Base-by-base conservation (phyloP, 495 filamentous ascomycete genomes). In the Podospora australis region DNA sequence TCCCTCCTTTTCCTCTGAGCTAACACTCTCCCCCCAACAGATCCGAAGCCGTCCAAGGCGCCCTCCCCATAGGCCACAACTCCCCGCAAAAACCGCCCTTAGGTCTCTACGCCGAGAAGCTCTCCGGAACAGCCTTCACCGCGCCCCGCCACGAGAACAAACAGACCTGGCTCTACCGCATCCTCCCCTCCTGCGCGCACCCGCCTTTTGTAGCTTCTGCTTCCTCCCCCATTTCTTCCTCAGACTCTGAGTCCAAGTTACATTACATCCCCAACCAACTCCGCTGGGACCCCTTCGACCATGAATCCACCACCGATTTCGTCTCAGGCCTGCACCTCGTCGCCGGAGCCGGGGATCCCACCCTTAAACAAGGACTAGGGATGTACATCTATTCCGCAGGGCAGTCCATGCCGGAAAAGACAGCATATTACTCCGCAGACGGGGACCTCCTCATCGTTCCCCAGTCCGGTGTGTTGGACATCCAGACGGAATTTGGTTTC, bases 121-220 rank as follows among this genome's bases (percentile, higher is more conserved):
- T 96, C 22, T 95, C 90, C 1, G 90, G 90, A 13, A 95, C 90
- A 6, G 84, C 90, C 29, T 96, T 96, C 63, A 96, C 90, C 21
- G 88, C 90, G 5, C 90, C 90, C 0, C 79, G 90, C 14, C 78
- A 83, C 66, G 86, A 92, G 62, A 96, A 95, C 69, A 81, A 84
- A 62, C 90, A 95, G 59, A 78, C 90, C 29, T 96, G 90, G 90
- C 81, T 95, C n/a, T 95, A 96, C 63, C 80, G 90, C 9, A 88
- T 95, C 50, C 72, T 95, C 22, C 90, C 90, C 28, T 78, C 87
- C 0, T 88, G 87, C 32, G 78, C 88, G 5, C 90, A 96, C 57
- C 78, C 80, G 48, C 78, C 85, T 41, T 95, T 95, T 10, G 65
- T 73, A 20, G 68, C 77, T 0, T 65, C 77, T 13, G 49, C 60